Percentiles rank a stretch among this genome's conserved stretches.
Evolutionary conservation across 140 eudicot species (phyloP).

Genomic region (Erigeron philadelphicus): DNA sequence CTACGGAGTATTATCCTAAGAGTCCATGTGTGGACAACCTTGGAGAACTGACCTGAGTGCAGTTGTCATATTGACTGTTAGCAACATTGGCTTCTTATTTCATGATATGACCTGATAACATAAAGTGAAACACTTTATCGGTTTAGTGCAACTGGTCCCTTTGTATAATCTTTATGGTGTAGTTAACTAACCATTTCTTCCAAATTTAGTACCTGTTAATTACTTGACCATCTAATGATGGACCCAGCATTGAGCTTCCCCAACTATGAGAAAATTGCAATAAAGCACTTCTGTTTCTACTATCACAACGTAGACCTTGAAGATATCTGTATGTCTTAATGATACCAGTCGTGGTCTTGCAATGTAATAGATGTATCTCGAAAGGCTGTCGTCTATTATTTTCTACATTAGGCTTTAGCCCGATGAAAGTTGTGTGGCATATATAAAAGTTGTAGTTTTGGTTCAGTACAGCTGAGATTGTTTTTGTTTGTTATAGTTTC

Average conservation of each 20-base stretch:
- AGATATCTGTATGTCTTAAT: not conserved
- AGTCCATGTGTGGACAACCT: not conserved
- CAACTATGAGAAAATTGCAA: not conserved
- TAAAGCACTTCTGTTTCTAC: not conserved
- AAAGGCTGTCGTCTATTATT: not conserved
- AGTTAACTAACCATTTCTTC: not conserved
- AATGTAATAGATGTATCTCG: not conserved
- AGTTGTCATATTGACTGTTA: not conserved
- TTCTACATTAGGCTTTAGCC: not conserved
- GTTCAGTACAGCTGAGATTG: constrained; percentile 2
- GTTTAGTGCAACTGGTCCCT: not conserved
- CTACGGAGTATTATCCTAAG: not conserved
- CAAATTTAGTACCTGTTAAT: not conserved
- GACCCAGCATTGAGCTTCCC: not conserved
- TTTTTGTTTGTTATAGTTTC: not conserved
- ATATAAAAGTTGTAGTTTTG: constrained; percentile 9
- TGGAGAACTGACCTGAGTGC: not conserved
- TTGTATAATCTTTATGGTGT: not conserved
- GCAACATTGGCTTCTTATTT: not conserved
- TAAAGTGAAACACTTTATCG: not conserved
- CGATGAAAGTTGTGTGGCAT: constrained; percentile 2
- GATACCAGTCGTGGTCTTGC: not conserved
- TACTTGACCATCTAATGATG: constrained; percentile 1
- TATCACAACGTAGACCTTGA: not conserved
- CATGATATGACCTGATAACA: not conserved